Evolutionary conservation across 1,284 basidiomycete genomes (phyloP).

Genomic region (Ustilago trichophora): DNA sequence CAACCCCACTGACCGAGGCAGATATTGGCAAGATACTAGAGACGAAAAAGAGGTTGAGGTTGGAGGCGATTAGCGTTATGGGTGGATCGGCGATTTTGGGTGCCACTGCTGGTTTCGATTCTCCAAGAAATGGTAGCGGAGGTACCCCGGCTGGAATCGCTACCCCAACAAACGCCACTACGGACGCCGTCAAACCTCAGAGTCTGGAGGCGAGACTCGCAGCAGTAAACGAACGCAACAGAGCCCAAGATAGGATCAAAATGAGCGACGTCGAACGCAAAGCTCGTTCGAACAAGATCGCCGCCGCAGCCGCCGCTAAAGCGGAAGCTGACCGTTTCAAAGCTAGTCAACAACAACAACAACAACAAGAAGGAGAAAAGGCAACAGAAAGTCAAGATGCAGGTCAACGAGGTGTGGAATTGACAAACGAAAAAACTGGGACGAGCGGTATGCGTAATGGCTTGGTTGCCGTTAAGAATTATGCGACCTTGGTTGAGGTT

Average conservation of each 20-base stretch:
- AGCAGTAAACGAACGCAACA: conserved; percentile 86
- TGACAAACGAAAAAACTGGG: conserved; percentile 18
- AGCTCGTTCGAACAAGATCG: conserved; percentile 69
- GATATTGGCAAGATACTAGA: conserved; percentile 52
- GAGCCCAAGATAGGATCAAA: conserved; percentile 79
- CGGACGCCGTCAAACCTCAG: too few relatives aligned
- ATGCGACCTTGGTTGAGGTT: conserved; percentile 68
- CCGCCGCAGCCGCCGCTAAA: too few relatives aligned
- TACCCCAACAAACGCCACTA: too few relatives aligned
- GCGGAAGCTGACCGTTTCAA: too few relatives aligned
- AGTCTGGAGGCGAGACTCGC: conserved; percentile 73
- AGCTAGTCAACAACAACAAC: too few relatives aligned
- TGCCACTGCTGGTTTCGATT: conserved; percentile 1
- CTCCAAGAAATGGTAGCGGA: not conserved
- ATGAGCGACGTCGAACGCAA: conserved; percentile 78
- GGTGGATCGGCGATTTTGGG: conserved; percentile 10
- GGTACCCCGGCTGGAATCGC: not conserved
- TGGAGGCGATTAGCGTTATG: conserved; percentile 32
- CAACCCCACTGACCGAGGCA: conserved; percentile 47
- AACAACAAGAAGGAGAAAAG: too few relatives aligned
- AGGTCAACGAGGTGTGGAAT: conserved; percentile 10
- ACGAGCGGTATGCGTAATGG: conserved; percentile 60
- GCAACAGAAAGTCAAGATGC: too few relatives aligned
- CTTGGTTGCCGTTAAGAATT: conserved; percentile 65
- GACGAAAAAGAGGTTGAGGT: conserved; percentile 40